Base-by-base conservation (phyloP, 2,329 filamentous ascomycete genomes). In the Penicillium thymicola region DNA sequence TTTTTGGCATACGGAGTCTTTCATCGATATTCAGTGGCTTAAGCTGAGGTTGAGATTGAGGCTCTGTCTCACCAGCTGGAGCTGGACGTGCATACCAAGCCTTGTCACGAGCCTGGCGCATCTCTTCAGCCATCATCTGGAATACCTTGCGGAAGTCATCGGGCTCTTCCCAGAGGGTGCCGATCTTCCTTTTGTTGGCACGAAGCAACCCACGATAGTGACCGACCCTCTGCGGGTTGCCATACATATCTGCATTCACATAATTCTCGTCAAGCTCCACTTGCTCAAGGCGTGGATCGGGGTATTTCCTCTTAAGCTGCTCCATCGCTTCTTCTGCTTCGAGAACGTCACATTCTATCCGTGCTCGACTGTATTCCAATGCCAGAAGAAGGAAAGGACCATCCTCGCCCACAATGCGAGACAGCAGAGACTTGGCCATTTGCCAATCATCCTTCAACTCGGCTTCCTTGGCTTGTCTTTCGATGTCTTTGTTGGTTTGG, bases 121-220 rank as follows among this genome's bases (percentile, higher is more conserved):
- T 46, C 7, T 46, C 28, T 46, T 2, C 18, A 34, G 8, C 28
- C n/a, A 21, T 46, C 5, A 43, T n/a, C 23, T 27, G 25, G 16
- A 27, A 43, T 28, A 10, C 41, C 16, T 43, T 43, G 41, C 41
- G 41, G 11, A 28, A 43, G 16, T 28, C 41, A 28, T 43, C 41
- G 4, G 41, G 41, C n/a, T 27, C 9, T 1, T n/a, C 9, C 23
- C 41, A 28, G 23, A 43, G 4, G 5, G 25, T 10, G 1, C 41
- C 41, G 9, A 9, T n/a, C 41, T n/a, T 43, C 16, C 9, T n/a
- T 11, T 27, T n/a, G 41, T 43, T n/a, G 14, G 9, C 23, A 27
- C 16, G 41, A 43, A 27, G 9, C 14, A 11, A 6, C 14, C 23
- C 25, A 5, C 8, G 41, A 27, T 43, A 4, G 11, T 28, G 14